phyloP scores from a whole-genome alignment of 495 filamentous ascomycete genomes.

The Neurospora hispaniola region DNA sequence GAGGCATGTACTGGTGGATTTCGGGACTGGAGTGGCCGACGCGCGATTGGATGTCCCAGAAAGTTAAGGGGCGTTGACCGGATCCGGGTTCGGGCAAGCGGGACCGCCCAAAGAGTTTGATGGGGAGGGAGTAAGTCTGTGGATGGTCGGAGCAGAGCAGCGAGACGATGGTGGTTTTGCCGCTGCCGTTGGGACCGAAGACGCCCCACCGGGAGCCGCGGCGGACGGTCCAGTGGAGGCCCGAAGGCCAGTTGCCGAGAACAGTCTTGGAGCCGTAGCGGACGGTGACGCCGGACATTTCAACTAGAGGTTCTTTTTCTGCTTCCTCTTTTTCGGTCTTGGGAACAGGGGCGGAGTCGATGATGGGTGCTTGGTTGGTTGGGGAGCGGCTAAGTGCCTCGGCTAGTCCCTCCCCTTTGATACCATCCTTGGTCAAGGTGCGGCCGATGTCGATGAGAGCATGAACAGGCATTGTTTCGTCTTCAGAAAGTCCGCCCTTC shows the following conservation, averaged over 20 bases:
- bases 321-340: slow-evolving; percentile 6
- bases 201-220: slow-evolving; percentile 82
- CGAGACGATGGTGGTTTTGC: slow-evolving; percentile 88
- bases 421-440: slow-evolving; percentile 34
- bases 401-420: slow-evolving; percentile 24
- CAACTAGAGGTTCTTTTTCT: slow-evolving; percentile 54
- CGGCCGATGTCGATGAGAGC: slow-evolving; percentile 41
- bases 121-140: slow-evolving; percentile 80
- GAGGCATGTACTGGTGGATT: slow-evolving; percentile 86
- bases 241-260: slow-evolving; percentile 67
- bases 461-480: slow-evolving; percentile 30
- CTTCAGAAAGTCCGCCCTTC: slow-evolving; percentile 22
- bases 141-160: slow-evolving; percentile 93
- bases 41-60: slow-evolving; percentile 83
- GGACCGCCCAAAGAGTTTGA: slow-evolving; percentile 72
- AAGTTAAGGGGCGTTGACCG: slow-evolving; percentile 64
- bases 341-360: background rate
- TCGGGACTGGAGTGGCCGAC: slow-evolving; percentile 91
- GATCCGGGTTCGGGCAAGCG: slow-evolving; percentile 57
- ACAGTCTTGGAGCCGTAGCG: slow-evolving; percentile 67
- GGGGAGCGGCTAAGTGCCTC: slow-evolving; percentile 8
- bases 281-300: slow-evolving; percentile 76
- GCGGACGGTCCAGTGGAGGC: slow-evolving; percentile 73
- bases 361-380: background rate
- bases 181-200: slow-evolving; percentile 81